phyloP scores from a whole-genome alignment of 106 monocot species.

The Platanthera zijinensis region DNA sequence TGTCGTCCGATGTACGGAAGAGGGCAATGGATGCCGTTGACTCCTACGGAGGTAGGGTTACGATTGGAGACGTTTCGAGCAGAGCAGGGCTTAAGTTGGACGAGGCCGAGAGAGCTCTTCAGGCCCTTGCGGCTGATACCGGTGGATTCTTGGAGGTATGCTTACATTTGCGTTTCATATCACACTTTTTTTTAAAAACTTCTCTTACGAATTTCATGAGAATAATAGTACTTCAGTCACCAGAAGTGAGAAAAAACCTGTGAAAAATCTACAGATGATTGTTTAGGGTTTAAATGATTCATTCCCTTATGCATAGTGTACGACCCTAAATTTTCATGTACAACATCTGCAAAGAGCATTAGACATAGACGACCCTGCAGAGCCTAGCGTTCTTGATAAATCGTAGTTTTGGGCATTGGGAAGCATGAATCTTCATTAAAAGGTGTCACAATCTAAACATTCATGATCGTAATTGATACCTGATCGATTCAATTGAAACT shows the following conservation, averaged over 20 bases:
- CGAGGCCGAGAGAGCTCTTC: slow-evolving; percentile 84
- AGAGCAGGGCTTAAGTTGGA: slow-evolving; percentile 65
- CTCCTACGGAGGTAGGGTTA: slow-evolving; percentile 70
- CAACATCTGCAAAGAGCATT: no score
- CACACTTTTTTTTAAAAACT: not conserved
- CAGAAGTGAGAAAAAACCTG: not conserved
- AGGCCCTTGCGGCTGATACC: slow-evolving; percentile 89
- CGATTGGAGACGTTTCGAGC: slow-evolving; percentile 82
- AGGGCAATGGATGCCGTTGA: slow-evolving; percentile 76
- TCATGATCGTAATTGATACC: no score
- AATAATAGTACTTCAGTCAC: not conserved
- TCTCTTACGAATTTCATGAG: not conserved
- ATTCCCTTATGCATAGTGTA: no score
- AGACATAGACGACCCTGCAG: no score
- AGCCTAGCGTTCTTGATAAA: no score
- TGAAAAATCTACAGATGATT: not conserved
- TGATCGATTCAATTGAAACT: no score
- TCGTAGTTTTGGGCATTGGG: no score
- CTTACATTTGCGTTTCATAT: not conserved
- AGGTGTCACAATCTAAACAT: no score
- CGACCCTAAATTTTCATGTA: no score
- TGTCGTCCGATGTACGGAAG: slow-evolving; percentile 62
- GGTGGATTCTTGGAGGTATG: slow-evolving; percentile 91
- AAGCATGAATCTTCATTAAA: no score
- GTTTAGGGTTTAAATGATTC: not conserved